Evolutionary conservation across 2,329 filamentous ascomycete genomes (phyloP), one percentile per base, ranked within the genome.

Genomic region (Neonectria magnoliae): DNA sequence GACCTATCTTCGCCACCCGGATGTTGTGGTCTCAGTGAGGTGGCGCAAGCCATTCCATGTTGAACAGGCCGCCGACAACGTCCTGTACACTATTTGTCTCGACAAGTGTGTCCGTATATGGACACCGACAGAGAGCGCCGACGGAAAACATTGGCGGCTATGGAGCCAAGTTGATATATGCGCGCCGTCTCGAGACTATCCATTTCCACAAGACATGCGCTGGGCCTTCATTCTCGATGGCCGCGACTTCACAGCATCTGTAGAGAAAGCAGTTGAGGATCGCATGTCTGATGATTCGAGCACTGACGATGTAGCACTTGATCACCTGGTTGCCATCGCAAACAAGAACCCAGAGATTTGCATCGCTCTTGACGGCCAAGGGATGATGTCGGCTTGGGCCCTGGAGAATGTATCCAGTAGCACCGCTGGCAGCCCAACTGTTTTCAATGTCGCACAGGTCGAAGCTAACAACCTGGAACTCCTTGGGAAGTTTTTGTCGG

Each of bases 321-420:
- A 96, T 71, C 93, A 97, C 75, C 82, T 98, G 5, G 91, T 97
- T 47, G 91, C 94, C 70, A 87, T 98, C 70, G 93, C 93, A 10
- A 96, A 95, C 66, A 90, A 91, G 57, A 92, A 87, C 60, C 93
- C 94, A 0, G 96, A 99, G 76, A 88, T 99, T 3, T 96, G 94
- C 70, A 85, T 98, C 25, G 89, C 95, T 9, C 83, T 97, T 52
- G 93, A 98, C 78, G 90, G 90, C n/a, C 83, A 86, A 52, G 95
- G 95, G 1, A 90, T 90, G 69, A 93, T 98, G 91, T 94, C 93
- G 44, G 93, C 93, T 0, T 98, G 95, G 93, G 95, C 93, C 0
- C 81, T 99, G 60, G 94, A 98, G 77, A 94, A 95, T 74, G 87
- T 97, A 20, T 91, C 91, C 38, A 90, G 88, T 71, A 93, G 90